phyloP scores from a whole-genome alignment of 192 early-diverging fungal species.

The Rhizophagus sp. region DNA sequence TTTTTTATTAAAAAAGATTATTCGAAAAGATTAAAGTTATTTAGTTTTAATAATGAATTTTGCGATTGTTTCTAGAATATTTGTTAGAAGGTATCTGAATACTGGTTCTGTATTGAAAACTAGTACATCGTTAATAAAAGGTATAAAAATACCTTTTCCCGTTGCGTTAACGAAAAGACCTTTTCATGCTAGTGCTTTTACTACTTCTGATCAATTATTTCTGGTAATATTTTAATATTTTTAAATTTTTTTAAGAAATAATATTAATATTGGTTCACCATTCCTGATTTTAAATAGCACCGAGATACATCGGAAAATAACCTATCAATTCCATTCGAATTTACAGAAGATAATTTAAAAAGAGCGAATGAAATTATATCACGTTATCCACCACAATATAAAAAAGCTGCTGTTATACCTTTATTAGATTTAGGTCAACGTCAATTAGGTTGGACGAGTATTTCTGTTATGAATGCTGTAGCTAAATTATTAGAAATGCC shows the following conservation, averaged over 20 bases:
- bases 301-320: conserved; percentile 79
- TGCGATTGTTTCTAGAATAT: neutral
- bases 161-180: neutral
- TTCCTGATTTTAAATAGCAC: neutral
- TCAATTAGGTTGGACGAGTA: conserved; percentile 91
- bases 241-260: too few relatives aligned
- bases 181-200: neutral
- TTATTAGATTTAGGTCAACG: conserved; percentile 94
- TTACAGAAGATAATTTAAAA: conserved; percentile 74
- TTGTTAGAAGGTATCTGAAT: neutral
- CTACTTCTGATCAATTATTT: conserved; percentile 1
- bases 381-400: conserved; percentile 98
- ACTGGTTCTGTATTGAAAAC: neutral
- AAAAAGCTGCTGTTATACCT: conserved; percentile 96
- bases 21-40: too few relatives aligned
- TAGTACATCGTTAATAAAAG: neutral
- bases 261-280: too few relatives aligned
- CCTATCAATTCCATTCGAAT: conserved; percentile 81
- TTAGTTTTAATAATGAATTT: neutral
- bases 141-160: neutral
- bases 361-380: conserved; percentile 84
- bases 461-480: conserved; percentile 97
- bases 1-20: too few relatives aligned
- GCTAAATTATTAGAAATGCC: conserved; percentile 93
- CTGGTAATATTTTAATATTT: neutral